Base-by-base conservation (phyloP, 257 asterid species). In the Coffea canephora region DNA sequence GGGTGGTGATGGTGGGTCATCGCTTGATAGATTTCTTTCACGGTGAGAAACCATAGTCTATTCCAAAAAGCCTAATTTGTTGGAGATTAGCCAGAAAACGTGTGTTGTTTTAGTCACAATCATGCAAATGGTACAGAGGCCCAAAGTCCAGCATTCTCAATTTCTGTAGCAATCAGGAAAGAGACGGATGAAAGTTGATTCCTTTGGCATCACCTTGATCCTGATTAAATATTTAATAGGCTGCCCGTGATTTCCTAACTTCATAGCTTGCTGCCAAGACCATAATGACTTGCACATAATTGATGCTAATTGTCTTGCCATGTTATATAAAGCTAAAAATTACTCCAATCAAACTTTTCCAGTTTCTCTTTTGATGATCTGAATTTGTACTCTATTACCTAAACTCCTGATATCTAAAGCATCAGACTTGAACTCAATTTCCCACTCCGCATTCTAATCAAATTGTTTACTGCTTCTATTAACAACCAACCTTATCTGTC, bases 51-150 rank as follows among this genome's bases (percentile, higher is more conserved):
- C 64, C 76, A 68, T 78, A 54, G 74, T 75, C 71, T 75, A 75
- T 65, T 71, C 77, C 77, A 78, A 80, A 85, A 86, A 83, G 84
- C 87, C 85, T 83, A 83, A 77, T 66, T 78, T 52, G 46, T 80
- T 80, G 89, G 87, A 81, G 87, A 83, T 66, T 62, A 75, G 79
- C 73, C 55, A 45, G 65, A 66, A 81, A 75, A 57, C 48, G 34
- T 46, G 23, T 69, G 57, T 36, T 5, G 55, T 14, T 36, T 55
- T 80, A 43, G 15, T 57, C 64, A 52, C 73, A 43, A 64, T 70
- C 36, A 61, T 46, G 46, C 36, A 73, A 74, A n/a, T 67, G 15
- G 41, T 66, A 52, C 65, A 79, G 48, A 11, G 66, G 67, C 41
- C 72, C 66, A n/a, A 79, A 61, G 54, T 25, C 25, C 25, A 55